A percentile compares a stretch with the other conserved stretches of the same genome.
These are phyloP conservation scores for Cutaneotrichosporon sp. DNA, from an alignment of 1,284 basidiomycete genomes.

Conservation along the genomic window DNA sequence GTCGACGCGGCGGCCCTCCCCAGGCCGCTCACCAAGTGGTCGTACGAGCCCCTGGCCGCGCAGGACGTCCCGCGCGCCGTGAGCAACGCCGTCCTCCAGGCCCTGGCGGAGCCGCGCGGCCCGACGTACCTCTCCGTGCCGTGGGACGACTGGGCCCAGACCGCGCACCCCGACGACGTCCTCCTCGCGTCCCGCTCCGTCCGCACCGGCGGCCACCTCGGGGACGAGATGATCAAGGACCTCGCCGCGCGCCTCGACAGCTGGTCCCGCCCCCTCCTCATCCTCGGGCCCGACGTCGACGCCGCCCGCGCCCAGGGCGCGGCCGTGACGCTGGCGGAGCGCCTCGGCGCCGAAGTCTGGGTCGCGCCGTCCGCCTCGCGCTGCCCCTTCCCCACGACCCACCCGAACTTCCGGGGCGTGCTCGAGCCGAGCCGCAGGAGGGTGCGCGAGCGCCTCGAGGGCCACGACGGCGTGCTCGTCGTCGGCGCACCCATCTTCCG, in stretches of 20 bases:
- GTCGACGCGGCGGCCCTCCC: constrained; percentile 11
- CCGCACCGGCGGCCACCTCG: not conserved
- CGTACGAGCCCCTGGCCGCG: constrained; percentile 12
- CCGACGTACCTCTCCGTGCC: constrained; percentile 16
- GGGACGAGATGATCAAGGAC: not conserved
- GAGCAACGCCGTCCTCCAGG: constrained; percentile 12
- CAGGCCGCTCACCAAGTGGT: constrained; percentile 11
- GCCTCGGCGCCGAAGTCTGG: constrained; percentile 14
- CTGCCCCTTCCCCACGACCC: constrained; percentile 18
- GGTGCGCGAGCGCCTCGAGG: constrained; percentile 7
- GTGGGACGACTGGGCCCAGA: constrained; percentile 13
- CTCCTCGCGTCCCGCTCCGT: constrained; percentile 7
- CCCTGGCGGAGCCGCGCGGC: constrained; percentile 3
- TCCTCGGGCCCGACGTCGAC: constrained; percentile 19
- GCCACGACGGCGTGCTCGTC: constrained; percentile 16
- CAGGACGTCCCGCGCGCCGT: constrained; percentile 15
- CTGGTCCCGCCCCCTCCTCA: constrained; percentile 1
- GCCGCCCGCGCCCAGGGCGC: constrained; percentile 5
- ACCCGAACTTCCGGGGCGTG: constrained; percentile 13
- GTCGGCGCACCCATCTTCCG: constrained; percentile 15
- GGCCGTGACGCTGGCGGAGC: constrained; percentile 6
- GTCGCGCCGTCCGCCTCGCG: constrained; percentile 14
- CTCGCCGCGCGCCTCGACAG: not conserved
- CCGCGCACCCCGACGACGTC: not conserved
- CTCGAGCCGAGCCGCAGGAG: constrained; percentile 10